A percentile compares a stretch with the other conserved stretches of the same genome.
Evolutionary conservation across 2,329 filamentous ascomycete genomes (phyloP).

Genomic region (Penicillium sp.): DNA sequence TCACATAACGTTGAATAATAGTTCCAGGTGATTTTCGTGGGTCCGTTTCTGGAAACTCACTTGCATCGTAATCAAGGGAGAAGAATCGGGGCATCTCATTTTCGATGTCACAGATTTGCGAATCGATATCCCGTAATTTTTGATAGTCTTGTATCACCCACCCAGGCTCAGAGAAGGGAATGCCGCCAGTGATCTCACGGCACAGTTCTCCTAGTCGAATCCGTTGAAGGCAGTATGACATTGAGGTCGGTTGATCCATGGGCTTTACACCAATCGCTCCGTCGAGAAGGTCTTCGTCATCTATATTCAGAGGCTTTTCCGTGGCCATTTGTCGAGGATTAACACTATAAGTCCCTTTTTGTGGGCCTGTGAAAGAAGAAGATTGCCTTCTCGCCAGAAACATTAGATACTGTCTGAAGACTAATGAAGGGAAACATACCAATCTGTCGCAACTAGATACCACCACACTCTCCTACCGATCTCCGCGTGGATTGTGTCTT

Average conservation of each 20-base stretch:
- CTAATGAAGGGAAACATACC: slow-evolving; percentile 21
- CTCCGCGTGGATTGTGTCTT: slow-evolving; percentile 33
- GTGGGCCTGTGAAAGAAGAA: slow-evolving; percentile 34
- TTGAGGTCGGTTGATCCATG: slow-evolving; percentile 34
- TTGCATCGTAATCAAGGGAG: slow-evolving; percentile 16
- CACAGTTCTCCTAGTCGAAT: slow-evolving; percentile 38
- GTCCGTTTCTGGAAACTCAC: slow-evolving; percentile 5
- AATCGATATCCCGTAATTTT: slow-evolving; percentile 36
- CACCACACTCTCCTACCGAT: slow-evolving; percentile 43
- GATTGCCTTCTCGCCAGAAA: slow-evolving; percentile 20
- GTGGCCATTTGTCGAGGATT: slow-evolving; percentile 41
- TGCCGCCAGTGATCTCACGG: slow-evolving; percentile 37
- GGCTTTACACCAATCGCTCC: slow-evolving; percentile 21
- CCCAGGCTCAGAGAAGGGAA: slow-evolving; percentile 23
- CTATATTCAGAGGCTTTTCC: slow-evolving; percentile 36
- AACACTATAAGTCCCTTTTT: slow-evolving; percentile 40
- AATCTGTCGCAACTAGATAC: slow-evolving; percentile 41
- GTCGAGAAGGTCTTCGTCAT: slow-evolving; percentile 37
- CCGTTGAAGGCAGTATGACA: slow-evolving; percentile 41
- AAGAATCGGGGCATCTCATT: slow-evolving; percentile 37
- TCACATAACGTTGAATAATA: slow-evolving; percentile 35
- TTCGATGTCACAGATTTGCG: slow-evolving; percentile 31
- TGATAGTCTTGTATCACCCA: slow-evolving; percentile 25
- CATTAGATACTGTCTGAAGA: not conserved
- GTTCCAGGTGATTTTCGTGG: slow-evolving; percentile 17